A percentile compares a stretch with the other conserved stretches of the same genome.
phyloP scores from a whole-genome alignment of 257 asterid species.

The Voacanga thouarsii region DNA sequence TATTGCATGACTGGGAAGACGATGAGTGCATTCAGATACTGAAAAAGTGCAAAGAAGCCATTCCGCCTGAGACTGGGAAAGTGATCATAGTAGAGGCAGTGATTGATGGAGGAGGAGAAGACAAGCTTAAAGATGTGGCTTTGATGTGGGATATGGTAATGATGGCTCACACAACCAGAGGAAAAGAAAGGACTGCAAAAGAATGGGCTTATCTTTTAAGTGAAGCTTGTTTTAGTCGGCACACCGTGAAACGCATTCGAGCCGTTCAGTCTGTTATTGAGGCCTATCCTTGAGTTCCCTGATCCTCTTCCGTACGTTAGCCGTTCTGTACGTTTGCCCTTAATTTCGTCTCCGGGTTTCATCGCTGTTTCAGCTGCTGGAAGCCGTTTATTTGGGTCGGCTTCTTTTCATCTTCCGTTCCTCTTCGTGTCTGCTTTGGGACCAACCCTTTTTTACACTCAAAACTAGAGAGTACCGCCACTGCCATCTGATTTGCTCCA shows the following conservation, averaged over 20 bases:
- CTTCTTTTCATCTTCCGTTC: too few relatives aligned
- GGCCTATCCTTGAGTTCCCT: constrained; percentile 37
- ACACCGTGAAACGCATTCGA: constrained; percentile 26
- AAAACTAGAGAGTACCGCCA: too few relatives aligned
- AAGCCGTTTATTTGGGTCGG: too few relatives aligned
- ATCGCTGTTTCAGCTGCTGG: too few relatives aligned
- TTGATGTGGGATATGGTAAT: constrained; percentile 61
- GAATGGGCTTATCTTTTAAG: constrained; percentile 49
- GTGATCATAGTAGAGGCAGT: constrained; percentile 73
- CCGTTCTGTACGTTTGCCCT: background rate
- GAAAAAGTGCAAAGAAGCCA: constrained; percentile 51
- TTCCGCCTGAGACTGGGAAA: constrained; percentile 41
- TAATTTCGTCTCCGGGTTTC: too few relatives aligned
- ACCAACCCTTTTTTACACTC: too few relatives aligned
- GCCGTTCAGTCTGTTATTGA: constrained; percentile 37
- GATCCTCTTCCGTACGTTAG: too few relatives aligned
- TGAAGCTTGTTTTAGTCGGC: constrained; percentile 41
- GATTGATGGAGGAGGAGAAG: constrained; percentile 25
- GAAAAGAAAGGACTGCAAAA: constrained; percentile 46
- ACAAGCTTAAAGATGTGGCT: constrained; percentile 28
- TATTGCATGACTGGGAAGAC: constrained; percentile 73
- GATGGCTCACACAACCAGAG: constrained; percentile 63
- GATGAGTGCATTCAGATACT: constrained; percentile 52
- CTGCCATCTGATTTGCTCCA: too few relatives aligned
- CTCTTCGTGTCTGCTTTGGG: too few relatives aligned